Evolutionary conservation across 2,329 filamentous ascomycete genomes (phyloP).

Genomic region (Teratosphaeriaceae sp.): DNA sequence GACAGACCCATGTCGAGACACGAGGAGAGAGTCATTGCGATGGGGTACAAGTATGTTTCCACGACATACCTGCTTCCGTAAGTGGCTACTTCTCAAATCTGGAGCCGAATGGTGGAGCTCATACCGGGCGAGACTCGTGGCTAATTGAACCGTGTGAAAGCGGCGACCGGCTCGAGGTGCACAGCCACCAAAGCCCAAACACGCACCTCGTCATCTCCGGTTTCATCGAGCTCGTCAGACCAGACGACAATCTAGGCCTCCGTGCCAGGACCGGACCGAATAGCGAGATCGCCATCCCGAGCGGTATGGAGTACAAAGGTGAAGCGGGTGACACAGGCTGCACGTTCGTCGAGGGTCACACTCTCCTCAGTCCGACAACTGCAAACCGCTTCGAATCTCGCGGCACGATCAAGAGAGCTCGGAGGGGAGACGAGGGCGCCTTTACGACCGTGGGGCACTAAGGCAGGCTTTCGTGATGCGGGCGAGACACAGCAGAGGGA

Average conservation of each 20-base stretch:
- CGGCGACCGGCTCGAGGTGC: background rate
- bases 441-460: conserved; percentile 2
- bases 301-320: conserved; percentile 1
- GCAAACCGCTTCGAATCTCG: background rate
- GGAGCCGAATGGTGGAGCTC: no score
- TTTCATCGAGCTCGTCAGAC: background rate
- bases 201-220: background rate
- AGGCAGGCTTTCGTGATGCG: background rate
- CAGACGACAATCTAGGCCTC: background rate
- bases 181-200: conserved; percentile 4
- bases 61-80: background rate
- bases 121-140: no score
- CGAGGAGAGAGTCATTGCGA: background rate
- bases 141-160: no score
- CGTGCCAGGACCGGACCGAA: background rate
- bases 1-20: background rate
- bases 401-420: background rate
- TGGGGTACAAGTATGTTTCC: conserved; percentile 4
- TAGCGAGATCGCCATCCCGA: background rate
- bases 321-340: conserved; percentile 2
- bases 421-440: background rate
- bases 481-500: no score
- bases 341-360: conserved; percentile 6
- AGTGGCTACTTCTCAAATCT: no score
- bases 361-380: conserved; percentile 4